Conservation (phyloP, 345 rosid species). For the Eucalyptus victrix region DNA sequence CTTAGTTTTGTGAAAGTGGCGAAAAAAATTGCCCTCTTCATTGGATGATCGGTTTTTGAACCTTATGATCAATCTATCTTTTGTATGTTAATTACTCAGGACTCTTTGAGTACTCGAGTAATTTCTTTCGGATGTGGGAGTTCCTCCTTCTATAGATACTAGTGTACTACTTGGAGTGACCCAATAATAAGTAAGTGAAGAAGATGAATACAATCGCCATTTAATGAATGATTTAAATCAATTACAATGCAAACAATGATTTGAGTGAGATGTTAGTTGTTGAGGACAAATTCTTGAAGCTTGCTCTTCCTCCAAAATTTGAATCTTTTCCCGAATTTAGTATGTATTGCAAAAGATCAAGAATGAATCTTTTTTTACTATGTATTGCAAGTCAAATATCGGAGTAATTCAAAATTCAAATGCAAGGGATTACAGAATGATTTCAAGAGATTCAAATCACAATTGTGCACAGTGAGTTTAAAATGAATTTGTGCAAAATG, state of each 20-base stretch:
- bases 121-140: rapidly evolving
- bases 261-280: not conserved
- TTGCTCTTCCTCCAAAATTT: not conserved
- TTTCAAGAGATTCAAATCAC: not conserved
- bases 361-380: not conserved
- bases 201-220: not conserved
- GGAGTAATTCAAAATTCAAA: not conserved
- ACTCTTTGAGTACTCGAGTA: not conserved
- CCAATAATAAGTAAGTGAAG: not conserved
- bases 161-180: not conserved
- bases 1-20: not conserved
- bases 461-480: not conserved
- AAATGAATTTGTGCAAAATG: not conserved
- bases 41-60: not conserved
- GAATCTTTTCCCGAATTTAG: not conserved
- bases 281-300: not conserved
- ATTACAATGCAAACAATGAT: not conserved
- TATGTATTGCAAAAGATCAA: not conserved
- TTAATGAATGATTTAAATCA: not conserved
- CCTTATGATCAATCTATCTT: not conserved
- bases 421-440: rapidly evolving
- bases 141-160: not conserved
- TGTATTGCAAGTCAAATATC: not conserved
- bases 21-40: not conserved
- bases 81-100: not conserved